These are phyloP conservation scores for Raphanus raphanistrum DNA, from an alignment of 345 rosid species.

Conservation along the genomic window DNA sequence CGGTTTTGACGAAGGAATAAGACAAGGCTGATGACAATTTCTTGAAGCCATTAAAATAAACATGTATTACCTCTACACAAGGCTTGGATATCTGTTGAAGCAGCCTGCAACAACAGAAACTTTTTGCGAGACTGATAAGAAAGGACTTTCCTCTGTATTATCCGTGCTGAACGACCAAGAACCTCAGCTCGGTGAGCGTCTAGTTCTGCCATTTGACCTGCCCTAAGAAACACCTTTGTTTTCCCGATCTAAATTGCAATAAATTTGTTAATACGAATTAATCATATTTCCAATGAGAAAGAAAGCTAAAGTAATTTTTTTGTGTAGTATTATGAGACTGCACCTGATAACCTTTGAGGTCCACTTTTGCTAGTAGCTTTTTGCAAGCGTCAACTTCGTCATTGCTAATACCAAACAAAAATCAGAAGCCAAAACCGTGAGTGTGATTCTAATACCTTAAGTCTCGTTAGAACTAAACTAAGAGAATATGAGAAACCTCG, in stretches of 20 bases:
- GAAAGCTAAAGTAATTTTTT: not conserved
- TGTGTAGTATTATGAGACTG: slow-evolving; percentile 16
- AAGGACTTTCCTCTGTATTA: slow-evolving; percentile 79
- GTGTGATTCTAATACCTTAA: slow-evolving; percentile 13
- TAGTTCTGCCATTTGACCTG: slow-evolving; percentile 99
- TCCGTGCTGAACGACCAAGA: slow-evolving; percentile 77
- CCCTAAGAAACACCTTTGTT: slow-evolving; percentile 91
- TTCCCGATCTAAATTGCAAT: slow-evolving; percentile 69
- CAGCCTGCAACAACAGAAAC: slow-evolving; percentile 55
- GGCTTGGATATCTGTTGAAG: slow-evolving; percentile 71
- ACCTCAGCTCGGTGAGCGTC: slow-evolving; percentile 79
- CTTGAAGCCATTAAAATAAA: not conserved
- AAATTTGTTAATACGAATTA: slow-evolving; percentile 11
- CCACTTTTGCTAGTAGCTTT: slow-evolving; percentile 73
- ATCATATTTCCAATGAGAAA: not conserved
- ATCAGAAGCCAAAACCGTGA: slow-evolving; percentile 7
- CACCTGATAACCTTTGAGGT: slow-evolving; percentile 90
- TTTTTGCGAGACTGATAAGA: slow-evolving; percentile 57
- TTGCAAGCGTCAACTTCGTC: slow-evolving; percentile 81
- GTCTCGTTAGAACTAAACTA: not conserved
- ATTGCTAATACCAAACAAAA: slow-evolving; percentile 42
- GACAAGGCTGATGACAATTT: slow-evolving; percentile 14
- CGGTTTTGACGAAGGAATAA: slow-evolving; percentile 14
- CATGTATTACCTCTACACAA: slow-evolving; percentile 70
- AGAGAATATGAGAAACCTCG: slow-evolving; percentile 19